Evolutionary conservation across 2,329 filamentous ascomycete species (phyloP), one percentile per base, ranked within the genome.

Genomic region (Claviceps spartinae): DNA sequence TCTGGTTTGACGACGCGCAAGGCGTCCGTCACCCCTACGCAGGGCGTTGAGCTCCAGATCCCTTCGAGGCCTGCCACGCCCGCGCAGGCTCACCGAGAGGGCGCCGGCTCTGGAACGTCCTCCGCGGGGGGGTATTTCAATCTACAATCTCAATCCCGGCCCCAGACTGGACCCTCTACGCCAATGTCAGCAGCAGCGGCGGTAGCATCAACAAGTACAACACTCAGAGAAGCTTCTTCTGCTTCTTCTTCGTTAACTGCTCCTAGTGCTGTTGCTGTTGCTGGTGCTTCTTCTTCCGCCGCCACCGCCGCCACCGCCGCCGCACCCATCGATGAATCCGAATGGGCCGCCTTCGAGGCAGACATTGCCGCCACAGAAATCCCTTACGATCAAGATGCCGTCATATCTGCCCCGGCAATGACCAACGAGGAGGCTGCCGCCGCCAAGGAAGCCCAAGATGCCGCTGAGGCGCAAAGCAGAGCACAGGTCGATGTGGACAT

Each of bases 331-430:
- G 81, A 90, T 63, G 87, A 95, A 61, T 80, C 83, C 51, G 86
- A 93, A 67, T 93, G 86, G 86, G 85, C 86, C 2, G 86, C 87
- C 8, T 94, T 95, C 63, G 85, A 95, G 64, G 85, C 86, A 2
- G 87, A 95, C 51, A 82, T 95, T 52, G 84, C 81, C 18, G 68
- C 70, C 34, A 63, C 71, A 24, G 59, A 64, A 30, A 62, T 61
- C 2, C 60, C 68, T 2, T 67, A 67, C 55, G 60, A 64, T 22
- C 62, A 67, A 43, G 73, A 77, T 53, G 81, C 79, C 6, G 78
- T 81, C 2, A 87, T 88, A 56, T 82, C 77, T 1, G 85, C 84
- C 0, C 81, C 83, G 0, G 83, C 83, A 2, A 71, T 88, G 62
- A 79, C 80, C 2, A 76, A 79, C 0, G 78, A 79, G 4, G 78